These are phyloP conservation scores for Miamiensis avidus DNA, from an alignment of 169 alveolate species.

Conservation along the genomic window DNA sequence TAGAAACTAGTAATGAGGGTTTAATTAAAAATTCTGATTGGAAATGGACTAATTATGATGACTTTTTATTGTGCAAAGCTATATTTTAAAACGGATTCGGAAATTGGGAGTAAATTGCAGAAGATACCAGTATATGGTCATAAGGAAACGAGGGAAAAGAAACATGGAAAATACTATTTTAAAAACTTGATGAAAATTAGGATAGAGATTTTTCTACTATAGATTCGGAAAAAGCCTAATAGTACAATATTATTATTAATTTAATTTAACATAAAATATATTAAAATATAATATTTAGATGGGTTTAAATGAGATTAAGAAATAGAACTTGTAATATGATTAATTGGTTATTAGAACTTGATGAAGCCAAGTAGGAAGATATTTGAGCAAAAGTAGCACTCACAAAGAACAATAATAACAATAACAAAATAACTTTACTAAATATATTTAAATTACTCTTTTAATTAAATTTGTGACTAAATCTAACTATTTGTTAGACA, in stretches of 20 bases:
- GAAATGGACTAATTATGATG: constrained; percentile 48
- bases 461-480: no score
- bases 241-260: not conserved
- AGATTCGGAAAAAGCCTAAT: not conserved
- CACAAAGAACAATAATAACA: no score
- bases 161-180: not conserved
- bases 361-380: not conserved
- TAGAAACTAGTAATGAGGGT: not conserved
- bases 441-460: no score
- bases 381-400: not conserved
- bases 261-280: no score
- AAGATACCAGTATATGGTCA: constrained; percentile 2
- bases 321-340: not conserved
- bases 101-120: constrained; percentile 12
- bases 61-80: constrained; percentile 24
- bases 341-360: not conserved
- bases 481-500: no score
- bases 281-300: not conserved
- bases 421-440: no score
- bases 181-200: not conserved
- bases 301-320: not conserved
- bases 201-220: not conserved
- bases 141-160: not conserved
- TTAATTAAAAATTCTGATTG: constrained; percentile 5
- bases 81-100: constrained; percentile 34